Percentiles rank a stretch among this genome's conserved stretches.
These are phyloP conservation scores for Aspergillus versicolor DNA, from an alignment of 2,329 filamentous ascomycete species.

Conservation along the genomic window DNA sequence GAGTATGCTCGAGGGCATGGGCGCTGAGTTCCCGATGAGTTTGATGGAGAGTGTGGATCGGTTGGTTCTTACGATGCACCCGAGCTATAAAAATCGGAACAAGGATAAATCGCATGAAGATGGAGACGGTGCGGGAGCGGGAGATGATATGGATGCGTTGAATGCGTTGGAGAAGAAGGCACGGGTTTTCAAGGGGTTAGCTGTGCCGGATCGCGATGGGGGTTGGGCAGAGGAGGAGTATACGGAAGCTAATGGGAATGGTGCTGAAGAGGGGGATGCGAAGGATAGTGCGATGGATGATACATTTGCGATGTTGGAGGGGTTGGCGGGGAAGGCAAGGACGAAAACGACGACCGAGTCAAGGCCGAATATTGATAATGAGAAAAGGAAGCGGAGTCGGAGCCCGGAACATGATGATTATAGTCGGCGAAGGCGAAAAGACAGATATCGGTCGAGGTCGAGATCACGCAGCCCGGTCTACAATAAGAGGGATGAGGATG, in stretches of 20 bases:
- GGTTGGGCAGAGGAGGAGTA: slow-evolving; percentile 39
- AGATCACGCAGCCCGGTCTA: slow-evolving; percentile 47
- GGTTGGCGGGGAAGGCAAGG: slow-evolving; percentile 67
- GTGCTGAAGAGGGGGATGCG: slow-evolving; percentile 32
- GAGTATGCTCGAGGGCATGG: slow-evolving; percentile 69
- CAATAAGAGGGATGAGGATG: slow-evolving; percentile 44
- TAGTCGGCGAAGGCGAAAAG: slow-evolving; percentile 46
- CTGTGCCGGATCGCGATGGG: slow-evolving; percentile 75
- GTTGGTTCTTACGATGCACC: slow-evolving; percentile 84
- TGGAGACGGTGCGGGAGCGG: slow-evolving; percentile 33
- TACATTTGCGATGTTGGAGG: slow-evolving; percentile 88
- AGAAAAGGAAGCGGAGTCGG: slow-evolving; percentile 54
- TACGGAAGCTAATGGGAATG: slow-evolving; percentile 42
- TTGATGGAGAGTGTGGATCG: slow-evolving; percentile 90
- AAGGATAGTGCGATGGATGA: slow-evolving; percentile 77
- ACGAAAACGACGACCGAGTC: slow-evolving; percentile 27
- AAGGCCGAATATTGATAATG: slow-evolving; percentile 35
- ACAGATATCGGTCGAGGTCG: slow-evolving; percentile 51
- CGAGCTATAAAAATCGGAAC: slow-evolving; percentile 67
- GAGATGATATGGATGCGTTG: slow-evolving; percentile 42
- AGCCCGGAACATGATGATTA: slow-evolving; percentile 53
- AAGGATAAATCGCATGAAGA: slow-evolving; percentile 40
- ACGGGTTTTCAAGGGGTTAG: slow-evolving; percentile 84
- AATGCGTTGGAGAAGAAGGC: slow-evolving; percentile 67
- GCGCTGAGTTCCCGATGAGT: slow-evolving; percentile 80